Evolutionary conservation across 1,139 yeast species (phyloP), one percentile per base, ranked within the genome.

Genomic region (Candida glucosophila): DNA sequence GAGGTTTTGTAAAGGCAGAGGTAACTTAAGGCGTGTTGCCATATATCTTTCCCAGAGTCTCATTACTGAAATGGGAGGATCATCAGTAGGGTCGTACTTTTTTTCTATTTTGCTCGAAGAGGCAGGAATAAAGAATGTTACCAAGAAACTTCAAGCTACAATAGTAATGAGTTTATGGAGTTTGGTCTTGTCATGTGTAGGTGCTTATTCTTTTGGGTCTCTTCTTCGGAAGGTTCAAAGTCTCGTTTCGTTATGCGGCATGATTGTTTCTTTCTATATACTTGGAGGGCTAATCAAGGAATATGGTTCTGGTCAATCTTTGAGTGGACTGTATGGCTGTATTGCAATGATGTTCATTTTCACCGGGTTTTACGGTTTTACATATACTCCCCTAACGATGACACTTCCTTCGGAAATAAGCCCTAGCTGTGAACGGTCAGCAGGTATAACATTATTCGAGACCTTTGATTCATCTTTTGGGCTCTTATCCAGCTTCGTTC

Each of bases 401-500:
- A 8, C n/a, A n/a, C n/a, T 8, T 16, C 18, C 18, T 8, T n/a
- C 18, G n/a, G 18, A 16, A 16, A 8, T 16, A 16, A 8, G 8
- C n/a, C 18, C 18, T n/a, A 8, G n/a, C n/a, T 8, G 8, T 16
- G 8, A 8, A 16, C 8, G 18, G 18, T 8, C 9, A 8, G n/a
- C 18, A 8, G 18, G 18, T 16, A n/a, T 16, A 3, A 15, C 33
- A 33, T 23, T 36, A 1, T 40, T 15, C 17, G 8, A 16, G 6
- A 6, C 35, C 3, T 21, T 26, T 12, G 30, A 34, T 29, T 19
- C 28, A 13, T n/a, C 22, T n/a, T 36, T 31, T 17, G 43, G 44
- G 4, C 22, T 40, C 5, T 10, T 35, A 7, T 18, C 39, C 3
- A 20, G 71, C 21, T 73, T 64, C 41, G 75, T 71, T 27, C 71